Evolutionary conservation across 1,284 basidiomycete genomes (phyloP).

Genomic region (Ceratobasidium sp.): DNA sequence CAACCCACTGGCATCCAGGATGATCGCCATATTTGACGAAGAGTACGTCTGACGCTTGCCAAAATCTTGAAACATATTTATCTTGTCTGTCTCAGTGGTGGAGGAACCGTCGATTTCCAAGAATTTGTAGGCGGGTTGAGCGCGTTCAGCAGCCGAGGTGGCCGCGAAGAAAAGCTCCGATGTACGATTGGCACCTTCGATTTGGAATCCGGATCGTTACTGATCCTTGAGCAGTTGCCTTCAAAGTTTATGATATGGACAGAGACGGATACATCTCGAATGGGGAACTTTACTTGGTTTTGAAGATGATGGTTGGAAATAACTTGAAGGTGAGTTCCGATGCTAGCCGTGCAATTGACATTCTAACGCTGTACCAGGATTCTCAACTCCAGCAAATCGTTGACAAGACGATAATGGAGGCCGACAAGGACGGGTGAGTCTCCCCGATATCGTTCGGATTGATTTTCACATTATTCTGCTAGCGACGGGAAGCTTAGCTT

Average conservation of each 20-base stretch:
- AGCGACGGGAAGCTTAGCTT: slow-evolving; percentile 96
- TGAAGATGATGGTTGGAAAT: slow-evolving; percentile 99
- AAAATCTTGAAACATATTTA: neutral
- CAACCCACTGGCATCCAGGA: slow-evolving; percentile 93
- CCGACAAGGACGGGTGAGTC: slow-evolving; percentile 83
- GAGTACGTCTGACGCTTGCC: slow-evolving; percentile 67
- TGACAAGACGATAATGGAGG: slow-evolving; percentile 99
- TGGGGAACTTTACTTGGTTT: slow-evolving; percentile 95
- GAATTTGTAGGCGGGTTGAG: slow-evolving; percentile 98
- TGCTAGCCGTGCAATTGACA: neutral
- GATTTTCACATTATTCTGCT: neutral
- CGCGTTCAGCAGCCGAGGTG: slow-evolving; percentile 95
- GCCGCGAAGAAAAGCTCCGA: slow-evolving; percentile 93
- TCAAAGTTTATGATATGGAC: slow-evolving; percentile 99
- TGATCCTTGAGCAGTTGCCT: slow-evolving; percentile 69
- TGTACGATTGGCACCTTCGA: slow-evolving; percentile 64
- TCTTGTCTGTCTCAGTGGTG: slow-evolving; percentile 73
- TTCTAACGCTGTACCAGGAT: slow-evolving; percentile 62
- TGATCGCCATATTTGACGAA: slow-evolving; percentile 99
- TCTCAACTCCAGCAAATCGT: slow-evolving; percentile 99
- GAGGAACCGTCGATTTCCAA: slow-evolving; percentile 98
- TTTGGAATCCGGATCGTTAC: neutral
- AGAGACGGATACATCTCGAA: slow-evolving; percentile 98
- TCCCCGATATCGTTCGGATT: neutral
- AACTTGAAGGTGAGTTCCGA: slow-evolving; percentile 82